A percentile compares a stretch with the other conserved stretches of the same genome.
phyloP scores from a whole-genome alignment of 2,329 filamentous ascomycete species.

The Aspergillus felis region DNA sequence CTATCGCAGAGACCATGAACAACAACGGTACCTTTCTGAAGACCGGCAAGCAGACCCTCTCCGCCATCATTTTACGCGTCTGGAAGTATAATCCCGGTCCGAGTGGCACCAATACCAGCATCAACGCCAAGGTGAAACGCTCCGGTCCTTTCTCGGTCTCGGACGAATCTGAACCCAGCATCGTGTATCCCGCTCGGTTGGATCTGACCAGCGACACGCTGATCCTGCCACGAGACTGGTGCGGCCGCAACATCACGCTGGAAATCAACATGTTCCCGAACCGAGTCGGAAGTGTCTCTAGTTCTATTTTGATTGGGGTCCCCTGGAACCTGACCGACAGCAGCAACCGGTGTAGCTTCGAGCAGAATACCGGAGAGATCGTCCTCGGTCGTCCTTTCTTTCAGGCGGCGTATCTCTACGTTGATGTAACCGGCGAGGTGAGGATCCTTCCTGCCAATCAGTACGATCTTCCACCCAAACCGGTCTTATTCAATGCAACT shows the following conservation, averaged over 20 bases:
- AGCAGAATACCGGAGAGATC: not conserved
- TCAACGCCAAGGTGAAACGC: not conserved
- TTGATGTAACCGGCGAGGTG: not conserved
- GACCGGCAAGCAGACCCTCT: not conserved
- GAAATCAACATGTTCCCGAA: not conserved
- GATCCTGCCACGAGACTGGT: not conserved
- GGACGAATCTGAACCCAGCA: not conserved
- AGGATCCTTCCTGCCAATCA: not conserved
- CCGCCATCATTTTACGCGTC: not conserved
- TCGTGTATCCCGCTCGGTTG: not conserved
- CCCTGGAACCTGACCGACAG: not conserved
- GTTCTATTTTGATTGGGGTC: not conserved
- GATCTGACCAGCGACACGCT: not conserved
- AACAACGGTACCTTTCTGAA: not conserved
- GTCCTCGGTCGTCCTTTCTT: conserved; percentile 4
- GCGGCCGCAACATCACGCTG: not conserved
- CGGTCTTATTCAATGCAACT: not conserved
- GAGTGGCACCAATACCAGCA: not conserved
- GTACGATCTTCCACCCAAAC: not conserved
- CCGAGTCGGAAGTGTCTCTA: not conserved
- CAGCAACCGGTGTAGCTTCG: not conserved
- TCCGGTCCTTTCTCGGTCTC: not conserved
- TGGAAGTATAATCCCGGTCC: not conserved
- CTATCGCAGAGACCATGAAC: conserved; percentile 1
- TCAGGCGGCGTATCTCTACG: conserved; percentile 5